These are phyloP conservation scores for Oryza meridionalis DNA, from an alignment of 176 grass and related monocot genomes.

Conservation along the genomic window DNA sequence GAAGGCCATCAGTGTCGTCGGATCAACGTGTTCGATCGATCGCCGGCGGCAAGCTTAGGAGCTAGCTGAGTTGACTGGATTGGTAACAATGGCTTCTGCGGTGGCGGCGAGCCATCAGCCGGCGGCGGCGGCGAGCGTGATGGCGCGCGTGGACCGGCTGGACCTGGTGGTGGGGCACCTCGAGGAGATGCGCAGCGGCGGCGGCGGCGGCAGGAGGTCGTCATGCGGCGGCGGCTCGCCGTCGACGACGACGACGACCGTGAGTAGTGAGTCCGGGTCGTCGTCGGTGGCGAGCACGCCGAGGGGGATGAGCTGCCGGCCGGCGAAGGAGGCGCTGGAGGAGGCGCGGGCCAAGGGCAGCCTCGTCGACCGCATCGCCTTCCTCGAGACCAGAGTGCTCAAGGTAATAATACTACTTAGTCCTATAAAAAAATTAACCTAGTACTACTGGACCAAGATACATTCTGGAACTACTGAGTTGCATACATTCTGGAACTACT, in stretches of 20 bases:
- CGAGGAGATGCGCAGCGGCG: constrained; percentile 49
- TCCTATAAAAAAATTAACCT: too few relatives aligned
- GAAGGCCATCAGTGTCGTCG: too few relatives aligned
- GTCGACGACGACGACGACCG: neutral
- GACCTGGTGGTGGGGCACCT: constrained; percentile 65
- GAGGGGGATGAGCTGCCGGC: neutral
- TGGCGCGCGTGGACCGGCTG: constrained; percentile 62
- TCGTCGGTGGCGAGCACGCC: constrained; percentile 6
- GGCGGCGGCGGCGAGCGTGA: constrained; percentile 38
- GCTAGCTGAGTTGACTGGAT: too few relatives aligned
- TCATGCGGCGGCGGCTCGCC: constrained; percentile 10
- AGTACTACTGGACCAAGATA: too few relatives aligned
- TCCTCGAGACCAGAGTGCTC: constrained; percentile 33
- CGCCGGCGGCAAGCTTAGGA: too few relatives aligned
- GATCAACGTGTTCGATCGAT: too few relatives aligned
- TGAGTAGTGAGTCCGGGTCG: neutral
- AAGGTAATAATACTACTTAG: neutral
- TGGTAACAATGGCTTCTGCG: constrained; percentile 4
- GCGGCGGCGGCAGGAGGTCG: neutral
- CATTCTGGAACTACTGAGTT: too few relatives aligned
- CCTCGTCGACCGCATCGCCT: constrained; percentile 43
- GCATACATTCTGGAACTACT: too few relatives aligned
- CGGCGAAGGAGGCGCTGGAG: constrained; percentile 30
- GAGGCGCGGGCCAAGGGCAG: constrained; percentile 43
- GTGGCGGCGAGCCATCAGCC: neutral